A percentile compares a stretch with the other conserved stretches of the same genome.
These are phyloP conservation scores for Croton setiger DNA, from an alignment of 441 rosid species.

Conservation along the genomic window DNA sequence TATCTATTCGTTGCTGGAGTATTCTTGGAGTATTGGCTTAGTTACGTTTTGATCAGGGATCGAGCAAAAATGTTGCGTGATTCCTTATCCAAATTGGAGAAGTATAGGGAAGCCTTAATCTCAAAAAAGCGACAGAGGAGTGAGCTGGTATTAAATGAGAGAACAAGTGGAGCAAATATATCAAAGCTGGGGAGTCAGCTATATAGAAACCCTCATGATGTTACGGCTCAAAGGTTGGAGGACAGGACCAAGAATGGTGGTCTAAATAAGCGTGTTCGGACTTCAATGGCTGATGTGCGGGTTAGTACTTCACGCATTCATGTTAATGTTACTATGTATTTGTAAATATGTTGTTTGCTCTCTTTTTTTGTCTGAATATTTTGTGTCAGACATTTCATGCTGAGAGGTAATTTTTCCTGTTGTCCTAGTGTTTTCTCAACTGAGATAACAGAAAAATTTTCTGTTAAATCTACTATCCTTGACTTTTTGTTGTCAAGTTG, in stretches of 20 bases:
- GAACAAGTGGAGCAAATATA: slow-evolving; percentile 37
- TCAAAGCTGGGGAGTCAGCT: slow-evolving; percentile 39
- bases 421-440: neutral
- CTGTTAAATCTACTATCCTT: neutral
- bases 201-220: slow-evolving; percentile 43
- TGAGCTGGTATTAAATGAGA: slow-evolving; percentile 43
- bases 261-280: slow-evolving; percentile 49
- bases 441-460: neutral
- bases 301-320: slow-evolving; percentile 32
- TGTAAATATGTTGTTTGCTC: slow-evolving; percentile 17
- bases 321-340: slow-evolving; percentile 12
- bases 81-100: slow-evolving; percentile 43
- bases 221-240: slow-evolving; percentile 48
- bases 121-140: slow-evolving; percentile 48
- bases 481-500: neutral
- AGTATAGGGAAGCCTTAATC: slow-evolving; percentile 36
- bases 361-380: neutral
- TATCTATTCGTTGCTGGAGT: slow-evolving; percentile 16
- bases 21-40: neutral
- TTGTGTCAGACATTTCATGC: neutral
- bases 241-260: slow-evolving; percentile 49
- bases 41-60: slow-evolving; percentile 34
- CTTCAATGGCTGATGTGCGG: slow-evolving; percentile 53
- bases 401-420: neutral
- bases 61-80: slow-evolving; percentile 42